Conservation (phyloP, 2,329 filamentous ascomycete species). For the Diaporthe caulivora region DNA sequence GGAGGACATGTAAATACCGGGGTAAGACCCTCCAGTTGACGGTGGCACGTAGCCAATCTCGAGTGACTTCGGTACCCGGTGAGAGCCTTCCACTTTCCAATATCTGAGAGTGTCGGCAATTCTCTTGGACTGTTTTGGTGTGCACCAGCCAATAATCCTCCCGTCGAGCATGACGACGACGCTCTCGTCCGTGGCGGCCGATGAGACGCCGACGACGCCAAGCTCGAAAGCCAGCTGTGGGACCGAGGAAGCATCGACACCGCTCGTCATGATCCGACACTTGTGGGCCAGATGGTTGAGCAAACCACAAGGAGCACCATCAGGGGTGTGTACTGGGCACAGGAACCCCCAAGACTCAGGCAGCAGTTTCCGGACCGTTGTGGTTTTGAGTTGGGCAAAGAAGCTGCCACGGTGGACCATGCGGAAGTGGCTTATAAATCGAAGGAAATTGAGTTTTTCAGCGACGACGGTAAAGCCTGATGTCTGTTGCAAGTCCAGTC, state of each 20-base stretch:
- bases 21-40: conserved; percentile 93
- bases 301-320: conserved; percentile 94
- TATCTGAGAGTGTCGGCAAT: conserved; percentile 90
- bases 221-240: conserved; percentile 82
- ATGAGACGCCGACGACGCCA: conserved; percentile 81
- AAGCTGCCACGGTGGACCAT: conserved; percentile 99
- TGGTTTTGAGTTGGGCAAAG: conserved; percentile 97
- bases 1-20: conserved; percentile 94
- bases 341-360: conserved; percentile 99
- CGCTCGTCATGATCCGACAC: conserved; percentile 86
- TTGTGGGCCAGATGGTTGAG: conserved; percentile 97
- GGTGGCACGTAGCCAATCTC: conserved; percentile 93
- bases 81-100: conserved; percentile 93
- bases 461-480: conserved; percentile 97
- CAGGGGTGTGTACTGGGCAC: conserved; percentile 96
- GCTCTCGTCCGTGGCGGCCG: conserved; percentile 84
- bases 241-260: conserved; percentile 80
- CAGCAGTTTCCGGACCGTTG: conserved; percentile 92
- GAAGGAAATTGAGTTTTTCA: conserved; percentile 98
- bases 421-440: conserved; percentile 98
- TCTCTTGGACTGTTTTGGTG: conserved; percentile 82
- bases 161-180: conserved; percentile 93
- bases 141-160: conserved; percentile 89
- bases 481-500: conserved; percentile 92
- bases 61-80: conserved; percentile 83